Percentiles rank a stretch among this genome's conserved stretches.
These are phyloP conservation scores for Parietaria judaica DNA, from an alignment of 306 rosid genomes.

Conservation along the genomic window DNA sequence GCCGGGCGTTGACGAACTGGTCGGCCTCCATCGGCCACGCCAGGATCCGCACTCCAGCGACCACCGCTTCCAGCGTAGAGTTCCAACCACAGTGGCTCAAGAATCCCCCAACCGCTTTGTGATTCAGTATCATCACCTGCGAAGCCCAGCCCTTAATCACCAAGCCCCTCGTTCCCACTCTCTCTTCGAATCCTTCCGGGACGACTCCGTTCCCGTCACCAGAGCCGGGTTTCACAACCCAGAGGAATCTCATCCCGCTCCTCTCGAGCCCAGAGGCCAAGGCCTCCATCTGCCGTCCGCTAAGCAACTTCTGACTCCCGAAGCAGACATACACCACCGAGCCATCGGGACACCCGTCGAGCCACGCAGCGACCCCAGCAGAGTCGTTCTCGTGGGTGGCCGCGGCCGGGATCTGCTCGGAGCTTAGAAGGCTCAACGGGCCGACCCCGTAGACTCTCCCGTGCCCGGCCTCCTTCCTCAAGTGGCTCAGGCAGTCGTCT, in stretches of 20 bases:
- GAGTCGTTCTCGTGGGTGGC: neutral
- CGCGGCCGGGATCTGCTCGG: neutral
- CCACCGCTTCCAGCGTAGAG: slow-evolving; percentile 44
- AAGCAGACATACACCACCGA: slow-evolving; percentile 65
- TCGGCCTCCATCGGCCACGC: slow-evolving; percentile 92
- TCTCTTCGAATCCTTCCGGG: slow-evolving; percentile 41
- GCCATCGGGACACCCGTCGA: slow-evolving; percentile 38
- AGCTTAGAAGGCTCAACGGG: slow-evolving; percentile 26
- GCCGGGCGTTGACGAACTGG: slow-evolving; percentile 41
- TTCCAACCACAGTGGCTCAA: slow-evolving; percentile 70
- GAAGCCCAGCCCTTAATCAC: slow-evolving; percentile 44
- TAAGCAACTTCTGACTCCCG: slow-evolving; percentile 58
- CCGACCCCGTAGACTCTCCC: slow-evolving; percentile 33
- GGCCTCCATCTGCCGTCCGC: slow-evolving; percentile 42
- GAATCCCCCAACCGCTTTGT: slow-evolving; percentile 46
- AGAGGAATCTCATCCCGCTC: slow-evolving; percentile 38
- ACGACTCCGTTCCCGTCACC: slow-evolving; percentile 26
- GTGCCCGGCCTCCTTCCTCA: slow-evolving; percentile 11
- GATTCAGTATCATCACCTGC: slow-evolving; percentile 35
- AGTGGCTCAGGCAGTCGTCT: slow-evolving; percentile 22
- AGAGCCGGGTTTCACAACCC: slow-evolving; percentile 44
- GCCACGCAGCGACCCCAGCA: slow-evolving; percentile 29
- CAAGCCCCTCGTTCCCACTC: slow-evolving; percentile 40
- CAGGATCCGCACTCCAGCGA: slow-evolving; percentile 33
- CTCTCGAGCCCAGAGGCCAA: slow-evolving; percentile 56